These are phyloP conservation scores for Claviceps quebecensis DNA, from an alignment of 2,329 filamentous ascomycete species.

Conservation along the genomic window DNA sequence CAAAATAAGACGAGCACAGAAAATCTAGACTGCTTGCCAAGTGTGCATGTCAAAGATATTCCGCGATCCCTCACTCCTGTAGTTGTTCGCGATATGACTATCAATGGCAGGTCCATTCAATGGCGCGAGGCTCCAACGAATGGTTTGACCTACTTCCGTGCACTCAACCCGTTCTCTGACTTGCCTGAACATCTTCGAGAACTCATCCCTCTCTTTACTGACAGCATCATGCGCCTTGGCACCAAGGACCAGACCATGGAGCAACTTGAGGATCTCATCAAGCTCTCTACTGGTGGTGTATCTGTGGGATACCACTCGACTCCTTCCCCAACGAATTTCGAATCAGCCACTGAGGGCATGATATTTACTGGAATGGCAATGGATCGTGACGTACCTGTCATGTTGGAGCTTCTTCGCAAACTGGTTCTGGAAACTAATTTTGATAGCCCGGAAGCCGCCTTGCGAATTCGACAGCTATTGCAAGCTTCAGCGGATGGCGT, in stretches of 20 bases:
- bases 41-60: conserved; percentile 79
- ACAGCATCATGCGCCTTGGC: conserved; percentile 83
- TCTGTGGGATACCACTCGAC: conserved; percentile 74
- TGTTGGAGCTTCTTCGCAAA: conserved; percentile 74
- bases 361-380: conserved; percentile 76
- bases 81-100: conserved; percentile 46
- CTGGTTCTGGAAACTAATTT: conserved; percentile 84
- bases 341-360: conserved; percentile 64
- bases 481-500: conserved; percentile 80
- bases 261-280: conserved; percentile 88
- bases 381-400: conserved; percentile 76
- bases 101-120: conserved; percentile 57
- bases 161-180: conserved; percentile 64
- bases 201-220: conserved; percentile 79
- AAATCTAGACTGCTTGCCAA: conserved; percentile 77
- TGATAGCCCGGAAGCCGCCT: conserved; percentile 64
- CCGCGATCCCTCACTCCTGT: conserved; percentile 56
- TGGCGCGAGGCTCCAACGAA: conserved; percentile 93
- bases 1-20: conserved; percentile 75
- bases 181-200: conserved; percentile 74
- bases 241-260: conserved; percentile 84
- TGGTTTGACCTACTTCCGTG: conserved; percentile 89
- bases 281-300: conserved; percentile 87
- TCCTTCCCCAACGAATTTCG: conserved; percentile 59
- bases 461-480: conserved; percentile 73